phyloP scores from a whole-genome alignment of 2,329 filamentous ascomycete genomes.

The Didymellaceae sp. region DNA sequence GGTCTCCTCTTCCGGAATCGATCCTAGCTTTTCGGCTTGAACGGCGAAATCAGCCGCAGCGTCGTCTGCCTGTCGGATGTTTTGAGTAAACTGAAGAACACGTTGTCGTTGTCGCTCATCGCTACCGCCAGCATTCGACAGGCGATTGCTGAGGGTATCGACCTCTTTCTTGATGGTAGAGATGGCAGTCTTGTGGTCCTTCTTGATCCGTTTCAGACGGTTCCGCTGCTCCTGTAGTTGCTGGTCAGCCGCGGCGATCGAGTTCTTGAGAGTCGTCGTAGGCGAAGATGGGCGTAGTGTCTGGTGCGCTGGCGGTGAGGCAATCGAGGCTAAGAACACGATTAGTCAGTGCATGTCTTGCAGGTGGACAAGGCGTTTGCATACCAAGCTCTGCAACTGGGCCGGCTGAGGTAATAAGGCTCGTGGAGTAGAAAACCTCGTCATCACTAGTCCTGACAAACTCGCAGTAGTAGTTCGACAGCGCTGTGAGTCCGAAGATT shows the following conservation, averaged over 20 bases:
- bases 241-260: constrained; percentile 73
- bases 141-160: constrained; percentile 69
- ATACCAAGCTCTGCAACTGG: constrained; percentile 65
- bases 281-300: constrained; percentile 76
- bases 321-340: constrained; percentile 35
- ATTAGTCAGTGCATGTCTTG: background rate
- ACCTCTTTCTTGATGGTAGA: constrained; percentile 75
- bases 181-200: constrained; percentile 75
- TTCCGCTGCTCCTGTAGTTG: constrained; percentile 73
- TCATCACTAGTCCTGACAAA: constrained; percentile 73
- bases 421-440: constrained; percentile 72
- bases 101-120: constrained; percentile 80
- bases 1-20: constrained; percentile 67
- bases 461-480: constrained; percentile 79
- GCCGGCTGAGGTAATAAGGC: constrained; percentile 70
- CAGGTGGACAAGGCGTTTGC: constrained; percentile 24
- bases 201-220: constrained; percentile 72
- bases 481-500: constrained; percentile 70
- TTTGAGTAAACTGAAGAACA: constrained; percentile 75
- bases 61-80: constrained; percentile 73
- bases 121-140: constrained; percentile 71
- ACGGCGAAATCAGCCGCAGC: constrained; percentile 62
- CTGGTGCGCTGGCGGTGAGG: constrained; percentile 61
- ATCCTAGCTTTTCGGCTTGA: constrained; percentile 70
- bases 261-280: constrained; percentile 76